Evolutionary conservation across 495 filamentous ascomycete species (phyloP).

Genomic region (Podospora conica): DNA sequence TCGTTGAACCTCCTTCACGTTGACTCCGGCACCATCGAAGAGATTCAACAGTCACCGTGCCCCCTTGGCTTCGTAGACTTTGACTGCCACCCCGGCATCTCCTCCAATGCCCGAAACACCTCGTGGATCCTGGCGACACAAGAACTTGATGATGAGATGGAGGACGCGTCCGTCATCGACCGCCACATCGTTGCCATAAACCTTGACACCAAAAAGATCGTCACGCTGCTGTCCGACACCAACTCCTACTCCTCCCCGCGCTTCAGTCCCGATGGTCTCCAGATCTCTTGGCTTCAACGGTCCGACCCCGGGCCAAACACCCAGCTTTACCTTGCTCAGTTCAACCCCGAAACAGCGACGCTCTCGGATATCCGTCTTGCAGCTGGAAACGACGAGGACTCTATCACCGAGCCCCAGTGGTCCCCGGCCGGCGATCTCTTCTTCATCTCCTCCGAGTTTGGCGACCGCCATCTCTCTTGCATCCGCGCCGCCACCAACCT

Average conservation of each 20-base stretch:
- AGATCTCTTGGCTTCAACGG: slow-evolving; percentile 47
- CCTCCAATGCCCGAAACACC: background rate
- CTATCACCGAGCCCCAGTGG: slow-evolving; percentile 43
- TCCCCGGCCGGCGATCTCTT: slow-evolving; percentile 38
- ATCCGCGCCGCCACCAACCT: background rate
- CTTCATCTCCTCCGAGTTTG: slow-evolving; percentile 37
- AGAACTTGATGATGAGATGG: slow-evolving; percentile 30
- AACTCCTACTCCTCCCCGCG: slow-evolving; percentile 47
- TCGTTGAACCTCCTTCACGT: slow-evolving; percentile 35
- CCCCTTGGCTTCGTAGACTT: slow-evolving; percentile 37
- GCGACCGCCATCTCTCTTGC: slow-evolving; percentile 39
- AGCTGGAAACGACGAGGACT: slow-evolving; percentile 24
- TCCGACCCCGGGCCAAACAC: slow-evolving; percentile 45
- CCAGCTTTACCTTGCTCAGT: slow-evolving; percentile 36
- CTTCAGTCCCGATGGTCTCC: slow-evolving; percentile 39
- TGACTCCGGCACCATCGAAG: slow-evolving; percentile 16
- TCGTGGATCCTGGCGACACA: slow-evolving; percentile 39
- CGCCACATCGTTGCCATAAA: slow-evolving; percentile 37
- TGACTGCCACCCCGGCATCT: slow-evolving; percentile 28
- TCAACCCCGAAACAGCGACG: background rate
- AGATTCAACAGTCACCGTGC: slow-evolving; percentile 21
- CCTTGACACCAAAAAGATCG: slow-evolving; percentile 17
- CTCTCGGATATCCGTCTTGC: slow-evolving; percentile 18
- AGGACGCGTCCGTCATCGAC: slow-evolving; percentile 17
- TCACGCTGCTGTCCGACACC: slow-evolving; percentile 29